A percentile compares a stretch with the other conserved stretches of the same genome.
Evolutionary conservation across 2,329 filamentous ascomycete genomes (phyloP).

Genomic region (Fonsecaea pugnacius): DNA sequence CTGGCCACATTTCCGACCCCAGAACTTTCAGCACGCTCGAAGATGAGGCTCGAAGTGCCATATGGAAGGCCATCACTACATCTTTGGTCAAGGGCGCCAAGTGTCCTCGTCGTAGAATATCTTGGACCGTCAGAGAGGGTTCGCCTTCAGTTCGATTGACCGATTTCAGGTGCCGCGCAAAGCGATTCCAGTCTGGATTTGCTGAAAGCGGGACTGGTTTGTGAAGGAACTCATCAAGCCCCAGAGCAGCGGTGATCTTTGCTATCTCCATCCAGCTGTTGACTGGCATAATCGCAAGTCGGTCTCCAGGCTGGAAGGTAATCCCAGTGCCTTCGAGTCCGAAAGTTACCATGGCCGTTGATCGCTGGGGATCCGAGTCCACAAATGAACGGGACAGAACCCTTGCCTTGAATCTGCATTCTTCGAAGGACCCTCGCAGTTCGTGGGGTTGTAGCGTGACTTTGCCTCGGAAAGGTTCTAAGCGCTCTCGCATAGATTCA

Average conservation of each 20-base stretch:
- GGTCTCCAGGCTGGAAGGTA: constrained; percentile 28
- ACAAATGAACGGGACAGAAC: constrained; percentile 25
- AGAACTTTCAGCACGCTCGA: constrained; percentile 23
- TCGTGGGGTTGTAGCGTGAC: constrained; percentile 23
- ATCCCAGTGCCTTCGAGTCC: constrained; percentile 26
- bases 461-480: constrained; percentile 30
- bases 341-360: constrained; percentile 27
- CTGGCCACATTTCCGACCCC: constrained; percentile 28
- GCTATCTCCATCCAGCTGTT: constrained; percentile 28
- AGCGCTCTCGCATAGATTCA: constrained; percentile 28
- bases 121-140: constrained; percentile 22
- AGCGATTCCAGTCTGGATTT: constrained; percentile 21
- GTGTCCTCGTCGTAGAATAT: constrained; percentile 27
- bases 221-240: constrained; percentile 22
- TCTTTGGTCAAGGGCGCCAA: constrained; percentile 26
- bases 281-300: constrained; percentile 27
- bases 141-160: constrained; percentile 4
- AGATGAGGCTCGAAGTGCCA: constrained; percentile 26
- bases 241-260: constrained; percentile 26
- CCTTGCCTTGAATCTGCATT: constrained; percentile 29
- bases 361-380: constrained; percentile 19
- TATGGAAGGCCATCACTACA: constrained; percentile 23
- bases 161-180: constrained; percentile 25
- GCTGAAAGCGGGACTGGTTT: constrained; percentile 17
- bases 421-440: constrained; percentile 26